A percentile compares a stretch with the other conserved stretches of the same genome.
Conservation (phyloP, 441 rosid genomes). For the Brassica balearica region DNA sequence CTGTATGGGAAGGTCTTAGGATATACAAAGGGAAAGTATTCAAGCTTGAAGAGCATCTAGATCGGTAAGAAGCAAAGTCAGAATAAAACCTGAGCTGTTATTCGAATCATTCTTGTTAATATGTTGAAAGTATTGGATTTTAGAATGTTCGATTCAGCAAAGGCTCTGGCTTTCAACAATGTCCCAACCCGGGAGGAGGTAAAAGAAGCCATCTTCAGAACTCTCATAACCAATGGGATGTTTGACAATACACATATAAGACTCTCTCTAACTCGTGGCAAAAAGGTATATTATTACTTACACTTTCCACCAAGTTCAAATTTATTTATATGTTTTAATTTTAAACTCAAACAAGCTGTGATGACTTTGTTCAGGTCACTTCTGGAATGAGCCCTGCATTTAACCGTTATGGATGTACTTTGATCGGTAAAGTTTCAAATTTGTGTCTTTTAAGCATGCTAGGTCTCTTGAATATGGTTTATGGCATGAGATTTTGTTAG, state of each 20-base stretch:
- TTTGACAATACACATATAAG: slow-evolving; percentile 89
- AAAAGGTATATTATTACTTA: slow-evolving; percentile 42
- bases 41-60: slow-evolving; percentile 90
- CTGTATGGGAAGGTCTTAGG: slow-evolving; percentile 95
- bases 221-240: slow-evolving; percentile 85
- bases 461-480: not conserved
- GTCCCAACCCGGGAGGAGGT: slow-evolving; percentile 85
- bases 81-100: not conserved
- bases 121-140: slow-evolving; percentile 18
- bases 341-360: not conserved
- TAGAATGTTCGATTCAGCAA: slow-evolving; percentile 90
- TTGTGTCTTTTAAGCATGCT: not conserved
- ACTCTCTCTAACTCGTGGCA: slow-evolving; percentile 86
- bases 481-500: slow-evolving; percentile 3
- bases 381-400: slow-evolving; percentile 94
- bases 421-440: slow-evolving; percentile 57
- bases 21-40: slow-evolving; percentile 72
- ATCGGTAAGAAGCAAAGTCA: slow-evolving; percentile 55
- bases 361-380: slow-evolving; percentile 59
- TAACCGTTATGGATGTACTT: slow-evolving; percentile 82
- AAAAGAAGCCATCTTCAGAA: slow-evolving; percentile 83
- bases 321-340: not conserved
- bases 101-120: not conserved
- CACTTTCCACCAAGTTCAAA: not conserved
- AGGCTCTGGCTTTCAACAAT: slow-evolving; percentile 86